Conservation (phyloP, 495 filamentous ascomycete genomes). For the Tuber umbilicatum region DNA sequence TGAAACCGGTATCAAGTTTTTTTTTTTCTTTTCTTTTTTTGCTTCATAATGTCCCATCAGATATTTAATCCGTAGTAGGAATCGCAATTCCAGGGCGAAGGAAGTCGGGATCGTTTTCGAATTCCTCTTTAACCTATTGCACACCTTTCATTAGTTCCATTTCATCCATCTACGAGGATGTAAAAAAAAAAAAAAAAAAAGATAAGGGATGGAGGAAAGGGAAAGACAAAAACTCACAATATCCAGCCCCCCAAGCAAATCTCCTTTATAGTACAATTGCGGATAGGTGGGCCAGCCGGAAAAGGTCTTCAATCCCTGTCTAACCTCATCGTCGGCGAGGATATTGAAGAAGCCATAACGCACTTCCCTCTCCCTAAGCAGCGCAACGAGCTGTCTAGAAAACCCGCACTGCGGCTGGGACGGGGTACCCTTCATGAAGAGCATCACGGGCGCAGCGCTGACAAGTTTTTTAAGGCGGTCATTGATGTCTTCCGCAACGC, state of each 20-base stretch:
- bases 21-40: neutral
- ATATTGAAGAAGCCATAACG: constrained; percentile 99
- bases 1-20: constrained; percentile 5
- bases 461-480: constrained; percentile 71
- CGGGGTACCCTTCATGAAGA: constrained; percentile 93
- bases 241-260: constrained; percentile 87
- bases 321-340: constrained; percentile 91
- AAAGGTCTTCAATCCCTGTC: constrained; percentile 90
- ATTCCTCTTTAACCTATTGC: constrained; percentile 55
- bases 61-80: neutral
- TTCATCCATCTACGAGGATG: neutral
- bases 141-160: constrained; percentile 9
- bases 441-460: constrained; percentile 92
- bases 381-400: constrained; percentile 74
- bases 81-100: constrained; percentile 33
- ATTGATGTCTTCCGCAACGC: constrained; percentile 58
- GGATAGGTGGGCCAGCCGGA: constrained; percentile 97
- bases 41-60: neutral
- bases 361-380: constrained; percentile 78
- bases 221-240: constrained; percentile 62
- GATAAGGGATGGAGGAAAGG: neutral
- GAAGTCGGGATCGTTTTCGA: constrained; percentile 64
- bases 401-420: constrained; percentile 90
- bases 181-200: neutral
- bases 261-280: constrained; percentile 75